These are phyloP conservation scores for Aristolochia contorta DNA, from an alignment of 164 flowering plant species.

Conservation along the genomic window DNA sequence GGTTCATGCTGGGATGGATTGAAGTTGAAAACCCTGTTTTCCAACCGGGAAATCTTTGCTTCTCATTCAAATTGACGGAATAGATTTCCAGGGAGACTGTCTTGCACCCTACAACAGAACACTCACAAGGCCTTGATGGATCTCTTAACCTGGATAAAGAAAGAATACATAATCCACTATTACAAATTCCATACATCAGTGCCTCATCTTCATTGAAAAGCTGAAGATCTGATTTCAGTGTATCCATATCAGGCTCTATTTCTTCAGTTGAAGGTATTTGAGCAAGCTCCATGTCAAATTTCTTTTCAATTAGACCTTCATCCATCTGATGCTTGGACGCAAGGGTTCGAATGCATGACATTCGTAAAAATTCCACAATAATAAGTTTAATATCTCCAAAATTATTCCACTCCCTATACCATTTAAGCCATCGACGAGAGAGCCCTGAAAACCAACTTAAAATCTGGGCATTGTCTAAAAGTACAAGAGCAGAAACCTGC, in stretches of 20 bases:
- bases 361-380: constrained; percentile 42
- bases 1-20: constrained; percentile 74
- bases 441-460: constrained; percentile 79
- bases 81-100: constrained; percentile 61
- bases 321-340: constrained; percentile 67
- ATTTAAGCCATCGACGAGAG: constrained; percentile 60
- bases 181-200: constrained; percentile 48
- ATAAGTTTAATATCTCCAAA: constrained; percentile 47
- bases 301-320: constrained; percentile 58
- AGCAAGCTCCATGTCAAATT: constrained; percentile 52
- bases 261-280: constrained; percentile 49
- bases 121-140: constrained; percentile 51
- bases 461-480: constrained; percentile 57
- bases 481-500: constrained; percentile 37
- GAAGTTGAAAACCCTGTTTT: constrained; percentile 70
- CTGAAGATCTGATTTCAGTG: constrained; percentile 20
- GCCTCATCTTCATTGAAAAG: constrained; percentile 39
- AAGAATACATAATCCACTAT: constrained; percentile 64
- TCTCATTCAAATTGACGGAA: constrained; percentile 69
- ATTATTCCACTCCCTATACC: constrained; percentile 52
- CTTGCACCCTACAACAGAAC: constrained; percentile 65
- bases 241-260: constrained; percentile 33
- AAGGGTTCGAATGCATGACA: constrained; percentile 78
- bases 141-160: constrained; percentile 62
- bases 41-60: constrained; percentile 82